A percentile compares a stretch with the other conserved stretches of the same genome.
These are phyloP conservation scores for Globisporangium spinosum DNA, from an alignment of 352 stramenopile species.

Conservation along the genomic window DNA sequence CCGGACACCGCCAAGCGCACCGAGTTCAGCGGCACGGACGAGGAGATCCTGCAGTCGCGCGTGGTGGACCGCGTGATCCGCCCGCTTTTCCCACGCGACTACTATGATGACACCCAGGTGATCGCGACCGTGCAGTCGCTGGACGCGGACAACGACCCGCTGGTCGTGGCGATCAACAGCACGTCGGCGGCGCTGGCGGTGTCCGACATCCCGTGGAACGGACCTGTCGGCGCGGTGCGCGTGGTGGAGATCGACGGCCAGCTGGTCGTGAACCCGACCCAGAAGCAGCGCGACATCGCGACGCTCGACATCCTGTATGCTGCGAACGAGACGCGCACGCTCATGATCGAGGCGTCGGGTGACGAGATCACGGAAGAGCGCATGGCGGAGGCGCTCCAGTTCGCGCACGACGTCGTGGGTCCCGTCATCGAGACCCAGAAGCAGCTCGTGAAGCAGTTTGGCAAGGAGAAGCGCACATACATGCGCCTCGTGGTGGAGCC, in stretches of 20 bases:
- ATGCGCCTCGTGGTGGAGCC: constrained; percentile 34
- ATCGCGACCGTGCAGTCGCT: constrained; percentile 88
- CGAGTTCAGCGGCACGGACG: constrained; percentile 90
- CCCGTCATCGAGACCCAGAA: constrained; percentile 64
- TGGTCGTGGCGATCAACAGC: constrained; percentile 88
- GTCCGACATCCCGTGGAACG: constrained; percentile 88
- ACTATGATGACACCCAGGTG: constrained; percentile 95
- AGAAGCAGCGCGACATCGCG: constrained; percentile 56
- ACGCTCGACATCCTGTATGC: constrained; percentile 87
- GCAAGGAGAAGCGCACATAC: constrained; percentile 74
- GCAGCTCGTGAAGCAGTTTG: constrained; percentile 41
- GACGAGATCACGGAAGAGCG: constrained; percentile 69
- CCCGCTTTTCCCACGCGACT: constrained; percentile 93
- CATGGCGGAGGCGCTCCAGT: constrained; percentile 69
- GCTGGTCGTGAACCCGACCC: constrained; percentile 91
- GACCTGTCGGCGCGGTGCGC: constrained; percentile 87
- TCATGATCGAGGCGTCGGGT: constrained; percentile 90
- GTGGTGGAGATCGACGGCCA: constrained; percentile 82
- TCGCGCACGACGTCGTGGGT: constrained; percentile 64
- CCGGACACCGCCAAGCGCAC: constrained; percentile 81
- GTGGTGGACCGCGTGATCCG: constrained; percentile 95
- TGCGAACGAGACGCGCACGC: constrained; percentile 58
- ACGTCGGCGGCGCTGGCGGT: constrained; percentile 81
- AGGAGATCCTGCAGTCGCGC: constrained; percentile 95
- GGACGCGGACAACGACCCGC: constrained; percentile 79